Evolutionary conservation across 352 stramenopile species (phyloP).

Genomic region (Phytophthora quininea): DNA sequence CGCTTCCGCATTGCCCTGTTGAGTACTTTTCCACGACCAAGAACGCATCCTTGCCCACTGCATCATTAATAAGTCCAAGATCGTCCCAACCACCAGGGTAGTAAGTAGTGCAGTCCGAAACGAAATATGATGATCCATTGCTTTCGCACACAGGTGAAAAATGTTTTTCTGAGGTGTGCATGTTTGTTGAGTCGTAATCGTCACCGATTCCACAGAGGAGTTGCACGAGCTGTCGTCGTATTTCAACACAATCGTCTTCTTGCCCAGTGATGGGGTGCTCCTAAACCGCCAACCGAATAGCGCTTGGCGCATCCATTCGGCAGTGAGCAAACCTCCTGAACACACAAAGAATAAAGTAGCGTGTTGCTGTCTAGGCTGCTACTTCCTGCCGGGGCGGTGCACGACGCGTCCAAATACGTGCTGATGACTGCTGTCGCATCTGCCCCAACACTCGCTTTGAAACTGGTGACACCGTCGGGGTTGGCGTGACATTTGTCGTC

Average conservation of each 20-base stretch:
- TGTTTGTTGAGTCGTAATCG: background rate
- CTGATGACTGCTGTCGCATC: slow-evolving; percentile 2
- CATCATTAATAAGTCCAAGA: no score
- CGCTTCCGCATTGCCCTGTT: no score
- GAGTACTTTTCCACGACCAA: slow-evolving; percentile 1
- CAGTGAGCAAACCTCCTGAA: background rate
- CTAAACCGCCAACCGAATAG: slow-evolving; percentile 13
- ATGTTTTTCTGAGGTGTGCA: background rate
- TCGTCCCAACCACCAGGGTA: no score
- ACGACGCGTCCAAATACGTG: slow-evolving; percentile 1
- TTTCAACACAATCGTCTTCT: background rate
- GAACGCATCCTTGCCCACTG: no score
- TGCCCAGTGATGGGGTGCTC: background rate
- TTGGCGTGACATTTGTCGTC: slow-evolving; percentile 10
- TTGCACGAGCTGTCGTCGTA: slow-evolving; percentile 9
- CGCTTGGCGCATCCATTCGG: background rate
- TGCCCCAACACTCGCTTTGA: background rate
- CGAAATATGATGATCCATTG: background rate
- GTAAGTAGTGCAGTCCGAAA: no score
- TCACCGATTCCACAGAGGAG: background rate
- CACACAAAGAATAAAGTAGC: background rate
- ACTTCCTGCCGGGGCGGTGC: background rate
- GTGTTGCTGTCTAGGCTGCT: background rate
- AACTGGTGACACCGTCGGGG: slow-evolving; percentile 11
- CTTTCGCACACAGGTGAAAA: no score